These are phyloP conservation scores for Suhomyces yuchorum DNA, from an alignment of 1,139 yeast genomes.

Conservation along the genomic window DNA sequence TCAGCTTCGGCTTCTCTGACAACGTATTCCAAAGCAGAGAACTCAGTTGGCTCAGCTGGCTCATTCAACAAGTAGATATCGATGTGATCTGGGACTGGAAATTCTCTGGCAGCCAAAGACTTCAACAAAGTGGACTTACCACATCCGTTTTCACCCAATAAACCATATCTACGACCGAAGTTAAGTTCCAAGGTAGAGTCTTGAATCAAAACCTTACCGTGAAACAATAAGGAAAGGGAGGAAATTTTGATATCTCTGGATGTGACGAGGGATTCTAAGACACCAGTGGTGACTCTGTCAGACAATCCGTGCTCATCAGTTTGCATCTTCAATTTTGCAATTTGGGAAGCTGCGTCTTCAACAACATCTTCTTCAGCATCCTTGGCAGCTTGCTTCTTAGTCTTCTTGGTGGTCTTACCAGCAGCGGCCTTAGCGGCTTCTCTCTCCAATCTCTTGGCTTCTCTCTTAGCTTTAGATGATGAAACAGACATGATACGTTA, in stretches of 20 bases:
- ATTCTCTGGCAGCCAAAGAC: constrained; percentile 94
- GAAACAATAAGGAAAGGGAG: constrained; percentile 89
- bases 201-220: constrained; percentile 94
- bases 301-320: constrained; percentile 91
- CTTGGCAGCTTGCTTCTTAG: constrained; percentile 56
- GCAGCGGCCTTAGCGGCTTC: constrained; percentile 69
- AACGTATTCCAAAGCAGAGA: constrained; percentile 91
- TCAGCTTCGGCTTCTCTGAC: constrained; percentile 95
- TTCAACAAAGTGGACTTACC: constrained; percentile 96
- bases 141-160: constrained; percentile 98
- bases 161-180: constrained; percentile 95
- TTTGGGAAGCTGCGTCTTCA: constrained; percentile 70
- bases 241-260: constrained; percentile 93
- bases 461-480: constrained; percentile 97
- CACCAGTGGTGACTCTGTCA: constrained; percentile 98
- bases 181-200: constrained; percentile 91
- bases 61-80: constrained; percentile 93
- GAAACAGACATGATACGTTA: constrained; percentile 55
- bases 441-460: constrained; percentile 68
- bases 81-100: constrained; percentile 88
- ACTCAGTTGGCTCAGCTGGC: constrained; percentile 95
- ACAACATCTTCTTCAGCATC: constrained; percentile 61
- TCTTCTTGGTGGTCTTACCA: constrained; percentile 70
- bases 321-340: constrained; percentile 87
- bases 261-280: constrained; percentile 81